phyloP scores from a whole-genome alignment of 345 rosid species.

The Populus euphratica region DNA sequence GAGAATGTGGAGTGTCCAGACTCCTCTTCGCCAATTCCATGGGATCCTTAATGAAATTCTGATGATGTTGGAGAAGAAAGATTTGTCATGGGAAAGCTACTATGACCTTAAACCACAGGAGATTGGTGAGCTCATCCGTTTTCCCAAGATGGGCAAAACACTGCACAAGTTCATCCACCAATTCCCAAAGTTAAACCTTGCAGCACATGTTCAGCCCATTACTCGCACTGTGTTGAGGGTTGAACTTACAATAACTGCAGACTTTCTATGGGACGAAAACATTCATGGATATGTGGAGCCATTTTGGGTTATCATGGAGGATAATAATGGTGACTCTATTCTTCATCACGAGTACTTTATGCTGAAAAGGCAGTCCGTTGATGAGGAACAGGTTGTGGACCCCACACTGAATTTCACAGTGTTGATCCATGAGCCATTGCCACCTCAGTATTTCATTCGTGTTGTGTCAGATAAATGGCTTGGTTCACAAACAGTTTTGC shows the following conservation, averaged over 20 bases:
- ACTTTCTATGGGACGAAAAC: conserved; percentile 93
- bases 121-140: conserved; percentile 87
- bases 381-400: conserved; percentile 82
- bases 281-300: conserved; percentile 93
- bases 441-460: conserved; percentile 88
- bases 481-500: conserved; percentile 85
- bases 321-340: conserved; percentile 85
- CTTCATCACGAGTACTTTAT: conserved; percentile 93
- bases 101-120: conserved; percentile 88
- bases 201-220: conserved; percentile 88
- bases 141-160: conserved; percentile 80
- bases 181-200: conserved; percentile 77
- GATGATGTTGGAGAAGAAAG: conserved; percentile 90
- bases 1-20: conserved; percentile 98
- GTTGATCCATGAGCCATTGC: conserved; percentile 86
- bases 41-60: conserved; percentile 80
- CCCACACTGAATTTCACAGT: conserved; percentile 88
- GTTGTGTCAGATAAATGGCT: conserved; percentile 95
- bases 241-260: conserved; percentile 89
- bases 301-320: conserved; percentile 94
- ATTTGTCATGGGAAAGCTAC: conserved; percentile 95
- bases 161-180: conserved; percentile 87
- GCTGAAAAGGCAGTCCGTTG: conserved; percentile 83
- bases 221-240: conserved; percentile 79
- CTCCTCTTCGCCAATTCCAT: conserved; percentile 82